Conservation (phyloP, 768 basidiomycete genomes). For the Candolleomyces efflorescens region DNA sequence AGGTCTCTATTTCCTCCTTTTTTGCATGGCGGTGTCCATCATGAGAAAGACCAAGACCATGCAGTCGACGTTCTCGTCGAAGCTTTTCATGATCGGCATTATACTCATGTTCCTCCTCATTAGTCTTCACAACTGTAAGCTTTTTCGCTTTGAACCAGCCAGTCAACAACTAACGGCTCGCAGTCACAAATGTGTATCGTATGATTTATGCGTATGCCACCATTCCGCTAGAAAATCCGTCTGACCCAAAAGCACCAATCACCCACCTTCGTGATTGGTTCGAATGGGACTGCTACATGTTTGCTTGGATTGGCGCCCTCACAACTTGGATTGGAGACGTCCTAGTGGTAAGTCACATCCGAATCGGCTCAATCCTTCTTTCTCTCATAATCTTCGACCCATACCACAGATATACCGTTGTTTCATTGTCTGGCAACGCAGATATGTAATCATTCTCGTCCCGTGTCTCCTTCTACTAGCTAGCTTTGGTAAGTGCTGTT, state of each 20-base stretch:
- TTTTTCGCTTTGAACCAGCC: neutral
- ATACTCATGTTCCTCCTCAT: constrained; percentile 5
- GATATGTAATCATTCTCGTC: constrained; percentile 16
- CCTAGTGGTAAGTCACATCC: constrained; percentile 18
- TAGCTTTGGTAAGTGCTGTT: constrained; percentile 16
- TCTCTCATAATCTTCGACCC: neutral
- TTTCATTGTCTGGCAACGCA: constrained; percentile 24
- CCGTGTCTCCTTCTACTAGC: constrained; percentile 18
- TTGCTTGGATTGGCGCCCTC: constrained; percentile 18
- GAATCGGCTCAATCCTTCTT: neutral
- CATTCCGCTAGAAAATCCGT: too few species aligned
- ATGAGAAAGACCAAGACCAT: constrained; percentile 9
- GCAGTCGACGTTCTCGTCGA: constrained; percentile 7
- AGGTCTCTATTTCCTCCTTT: constrained; percentile 16
- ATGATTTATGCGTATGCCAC: neutral
- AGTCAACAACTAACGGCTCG: neutral
- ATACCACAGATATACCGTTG: constrained; percentile 24
- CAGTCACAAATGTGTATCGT: neutral
- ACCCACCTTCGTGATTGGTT: constrained; percentile 17
- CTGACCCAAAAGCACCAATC: constrained; percentile 11
- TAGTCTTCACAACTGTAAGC: constrained; percentile 14
- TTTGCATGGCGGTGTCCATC: constrained; percentile 12
- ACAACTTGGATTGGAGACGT: constrained; percentile 26
- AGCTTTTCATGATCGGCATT: constrained; percentile 5
- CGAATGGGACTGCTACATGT: constrained; percentile 19